Conservation (phyloP, 2,329 filamentous ascomycete genomes). For the Claviceps paspali region DNA sequence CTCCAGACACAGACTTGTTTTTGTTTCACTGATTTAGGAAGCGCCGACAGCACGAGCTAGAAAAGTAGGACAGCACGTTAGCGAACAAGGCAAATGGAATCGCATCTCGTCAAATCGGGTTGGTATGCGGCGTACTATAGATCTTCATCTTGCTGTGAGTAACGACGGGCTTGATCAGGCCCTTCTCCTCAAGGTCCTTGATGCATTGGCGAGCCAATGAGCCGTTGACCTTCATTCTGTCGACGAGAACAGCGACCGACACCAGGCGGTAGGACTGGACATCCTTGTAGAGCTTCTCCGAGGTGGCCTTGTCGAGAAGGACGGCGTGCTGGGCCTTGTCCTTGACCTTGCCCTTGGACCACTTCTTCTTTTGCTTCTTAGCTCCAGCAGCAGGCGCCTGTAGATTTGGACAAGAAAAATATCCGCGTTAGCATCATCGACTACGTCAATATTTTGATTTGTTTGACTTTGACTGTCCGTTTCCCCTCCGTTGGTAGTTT, state of each 20-base stretch:
- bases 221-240: slow-evolving; percentile 99
- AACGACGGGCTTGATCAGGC: slow-evolving; percentile 95
- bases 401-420: slow-evolving; percentile 1
- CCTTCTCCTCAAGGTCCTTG: slow-evolving; percentile 91
- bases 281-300: slow-evolving; percentile 99
- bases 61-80: slow-evolving; percentile 10
- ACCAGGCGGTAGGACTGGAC: slow-evolving; percentile 99
- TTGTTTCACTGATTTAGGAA: slow-evolving; percentile 23
- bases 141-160: slow-evolving; percentile 95
- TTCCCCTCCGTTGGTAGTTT: not conserved
- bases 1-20: slow-evolving; percentile 19
- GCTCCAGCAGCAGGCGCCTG: slow-evolving; percentile 31
- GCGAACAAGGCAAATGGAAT: not conserved
- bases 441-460: slow-evolving; percentile 12
- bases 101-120: not conserved
- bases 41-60: slow-evolving; percentile 46
- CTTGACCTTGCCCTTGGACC: slow-evolving; percentile 66
- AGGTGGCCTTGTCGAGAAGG: slow-evolving; percentile 93
- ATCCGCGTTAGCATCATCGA: slow-evolving; percentile 8
- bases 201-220: slow-evolving; percentile 84
- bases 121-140: slow-evolving; percentile 54
- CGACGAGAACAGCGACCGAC: slow-evolving; percentile 95
- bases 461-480: not conserved
- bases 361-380: slow-evolving; percentile 39
- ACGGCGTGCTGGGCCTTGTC: slow-evolving; percentile 99